These are phyloP conservation scores for Ammopiptanthus mongolicus DNA, from an alignment of 306 rosid genomes.

Conservation along the genomic window DNA sequence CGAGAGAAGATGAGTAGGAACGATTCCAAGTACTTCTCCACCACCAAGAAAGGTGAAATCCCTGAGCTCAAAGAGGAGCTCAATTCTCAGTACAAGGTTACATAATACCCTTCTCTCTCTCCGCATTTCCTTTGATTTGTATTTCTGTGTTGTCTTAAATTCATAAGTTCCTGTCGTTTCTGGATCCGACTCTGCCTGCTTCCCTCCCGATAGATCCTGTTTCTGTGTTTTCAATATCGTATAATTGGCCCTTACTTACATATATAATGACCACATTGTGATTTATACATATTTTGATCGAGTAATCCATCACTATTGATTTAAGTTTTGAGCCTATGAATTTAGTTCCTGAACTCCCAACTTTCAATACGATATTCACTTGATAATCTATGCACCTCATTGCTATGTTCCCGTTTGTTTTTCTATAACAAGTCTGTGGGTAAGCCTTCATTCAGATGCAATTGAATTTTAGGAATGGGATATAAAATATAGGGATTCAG, in stretches of 20 bases:
- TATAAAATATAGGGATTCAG: not conserved
- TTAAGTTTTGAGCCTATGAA: not conserved
- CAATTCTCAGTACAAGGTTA: constrained; percentile 98
- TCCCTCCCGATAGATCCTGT: not conserved
- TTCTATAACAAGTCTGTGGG: not conserved
- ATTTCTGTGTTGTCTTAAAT: not conserved
- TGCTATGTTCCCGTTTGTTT: not conserved
- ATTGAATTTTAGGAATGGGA: not conserved
- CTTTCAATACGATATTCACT: not conserved
- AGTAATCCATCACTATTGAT: not conserved
- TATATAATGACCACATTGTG: not conserved
- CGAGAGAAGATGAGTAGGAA: constrained; percentile 77
- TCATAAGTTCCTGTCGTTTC: not conserved
- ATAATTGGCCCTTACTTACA: not conserved
- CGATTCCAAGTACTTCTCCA: constrained; percentile 98
- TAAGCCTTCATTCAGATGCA: not conserved
- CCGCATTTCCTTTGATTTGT: not conserved
- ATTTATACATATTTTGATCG: constrained; percentile 6
- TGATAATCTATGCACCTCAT: not conserved
- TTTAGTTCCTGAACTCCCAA: not conserved
- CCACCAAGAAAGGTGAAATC: constrained; percentile 98
- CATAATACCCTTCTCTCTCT: not conserved
- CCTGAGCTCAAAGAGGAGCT: constrained; percentile 99
- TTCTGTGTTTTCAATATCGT: not conserved
- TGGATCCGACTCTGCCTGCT: constrained; percentile 15